Base-by-base conservation (phyloP, 176 grass and related monocot species). In the Rhynchospora breviuscula region DNA sequence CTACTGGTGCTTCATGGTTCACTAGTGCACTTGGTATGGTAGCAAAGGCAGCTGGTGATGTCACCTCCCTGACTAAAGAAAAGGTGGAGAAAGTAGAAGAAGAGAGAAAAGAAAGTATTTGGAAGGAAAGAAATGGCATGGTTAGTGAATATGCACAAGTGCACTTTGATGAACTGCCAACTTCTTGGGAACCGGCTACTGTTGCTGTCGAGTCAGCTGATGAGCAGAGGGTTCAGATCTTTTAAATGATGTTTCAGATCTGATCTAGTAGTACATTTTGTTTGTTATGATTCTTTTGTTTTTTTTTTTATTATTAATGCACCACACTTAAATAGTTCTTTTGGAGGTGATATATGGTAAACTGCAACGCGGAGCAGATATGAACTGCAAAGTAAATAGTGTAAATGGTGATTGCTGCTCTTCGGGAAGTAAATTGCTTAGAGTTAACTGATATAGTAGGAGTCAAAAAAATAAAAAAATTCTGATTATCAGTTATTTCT, bases 71-170 rank as follows among this genome's bases (percentile, higher is more conserved):
- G 91, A 88, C 96, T 19, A 95, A 90, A 84, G 93, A 95, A 46
- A 99, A 99, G 85, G 91, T 95, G 8, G 96, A 90, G 78, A 90
- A 68, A 83, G 91, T 89, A 1, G 96, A 95, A 85, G 96, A 92
- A 77, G 96, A 99, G 86, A 91, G 85, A 56, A 95, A 91, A 69
- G 93, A 92, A 0, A 89, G 86, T 35, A 87, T 91, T 63, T 93
- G 96, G 91, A 87, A 86, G 31, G 93, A 99, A 88, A 88, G 81
- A 79, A 91, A 87, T 13, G 96, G 93, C 26, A 83, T 95, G 29
- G 86, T 98, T 11, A 93, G 81, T 31, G 93, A 95, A 17, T 99
- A 89, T 59, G 93, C 91, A 7, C 90, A 92, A 80, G 84, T 99
- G 14, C 93, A 99, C 66, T 90, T 99, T 26, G 92, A 99, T 15